Evolutionary conservation across 768 basidiomycete genomes (phyloP).

Genomic region (Mrakia frigida): DNA sequence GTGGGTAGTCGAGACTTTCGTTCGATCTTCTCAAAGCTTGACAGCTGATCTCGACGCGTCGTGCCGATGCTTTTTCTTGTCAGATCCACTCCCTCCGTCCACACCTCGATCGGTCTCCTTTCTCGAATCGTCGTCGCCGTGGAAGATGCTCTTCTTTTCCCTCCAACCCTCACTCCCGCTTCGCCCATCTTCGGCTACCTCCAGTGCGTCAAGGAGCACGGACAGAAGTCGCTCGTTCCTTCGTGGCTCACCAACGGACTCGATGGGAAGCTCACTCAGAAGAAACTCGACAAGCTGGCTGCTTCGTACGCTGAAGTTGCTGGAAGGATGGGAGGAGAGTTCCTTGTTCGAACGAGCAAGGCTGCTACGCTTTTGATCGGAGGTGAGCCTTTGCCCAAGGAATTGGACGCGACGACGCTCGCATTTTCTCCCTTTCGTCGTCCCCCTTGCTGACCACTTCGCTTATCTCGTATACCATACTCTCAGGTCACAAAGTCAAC

Average conservation of each 20-base stretch:
- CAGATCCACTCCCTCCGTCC: constrained; percentile 20
- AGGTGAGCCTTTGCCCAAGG: neutral
- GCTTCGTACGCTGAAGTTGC: constrained; percentile 21
- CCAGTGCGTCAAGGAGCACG: constrained; percentile 25
- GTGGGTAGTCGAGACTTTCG: neutral
- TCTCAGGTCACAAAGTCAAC: constrained; percentile 15
- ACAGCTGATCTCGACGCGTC: neutral
- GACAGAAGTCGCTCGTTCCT: constrained; percentile 23
- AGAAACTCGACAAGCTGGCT: constrained; percentile 29
- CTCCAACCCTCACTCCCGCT: constrained; percentile 24
- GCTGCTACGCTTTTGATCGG: constrained; percentile 27
- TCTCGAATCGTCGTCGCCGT: constrained; percentile 24
- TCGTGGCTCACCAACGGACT: constrained; percentile 25
- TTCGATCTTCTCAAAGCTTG: neutral
- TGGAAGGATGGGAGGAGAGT: constrained; percentile 27
- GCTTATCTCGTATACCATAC: neutral
- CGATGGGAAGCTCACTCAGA: constrained; percentile 26
- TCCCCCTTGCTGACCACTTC: neutral
- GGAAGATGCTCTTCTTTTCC: constrained; percentile 31
- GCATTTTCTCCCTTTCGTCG: neutral
- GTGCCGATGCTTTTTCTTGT: neutral
- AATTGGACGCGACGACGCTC: too few relatives aligned
- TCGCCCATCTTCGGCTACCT: constrained; percentile 31
- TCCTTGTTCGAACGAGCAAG: constrained; percentile 28
- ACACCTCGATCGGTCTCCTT: constrained; percentile 29